Evolutionary conservation across 345 rosid genomes (phyloP).

Genomic region (Salix viminalis): DNA sequence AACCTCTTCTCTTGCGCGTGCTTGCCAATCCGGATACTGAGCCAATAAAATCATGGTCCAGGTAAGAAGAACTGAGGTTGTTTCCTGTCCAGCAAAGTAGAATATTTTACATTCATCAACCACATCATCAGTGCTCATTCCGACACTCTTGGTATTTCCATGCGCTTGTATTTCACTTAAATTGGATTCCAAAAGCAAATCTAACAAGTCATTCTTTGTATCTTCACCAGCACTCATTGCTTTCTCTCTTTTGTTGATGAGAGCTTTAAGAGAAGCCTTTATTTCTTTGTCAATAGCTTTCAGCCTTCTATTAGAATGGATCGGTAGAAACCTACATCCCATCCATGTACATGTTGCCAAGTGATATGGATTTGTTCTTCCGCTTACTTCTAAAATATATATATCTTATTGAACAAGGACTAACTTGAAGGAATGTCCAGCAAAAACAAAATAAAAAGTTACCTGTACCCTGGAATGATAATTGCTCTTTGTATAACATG

Average conservation of each 20-base stretch:
- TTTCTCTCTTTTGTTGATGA: slow-evolving; percentile 37
- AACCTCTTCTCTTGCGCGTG: slow-evolving; percentile 17
- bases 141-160: not conserved
- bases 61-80: slow-evolving; percentile 12
- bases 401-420: too few relatives aligned
- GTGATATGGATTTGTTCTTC: slow-evolving; percentile 5
- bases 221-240: slow-evolving; percentile 31
- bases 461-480: slow-evolving; percentile 48
- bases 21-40: slow-evolving; percentile 15
- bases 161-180: slow-evolving; percentile 29
- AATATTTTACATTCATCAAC: slow-evolving; percentile 19
- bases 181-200: slow-evolving; percentile 41
- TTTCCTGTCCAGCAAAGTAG: slow-evolving; percentile 25
- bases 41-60: slow-evolving; percentile 24
- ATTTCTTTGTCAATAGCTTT: slow-evolving; percentile 34
- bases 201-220: slow-evolving; percentile 35
- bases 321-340: slow-evolving; percentile 42
- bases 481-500: not conserved
- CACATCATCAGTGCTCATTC: slow-evolving; percentile 38
- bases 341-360: slow-evolving; percentile 1
- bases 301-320: slow-evolving; percentile 36
- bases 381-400: too few relatives aligned
- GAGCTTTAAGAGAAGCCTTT: slow-evolving; percentile 16
- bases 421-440: too few relatives aligned
- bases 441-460: not conserved